Conservation (phyloP, 2,329 filamentous ascomycete genomes). For the Biscogniauxia mediterranea region DNA sequence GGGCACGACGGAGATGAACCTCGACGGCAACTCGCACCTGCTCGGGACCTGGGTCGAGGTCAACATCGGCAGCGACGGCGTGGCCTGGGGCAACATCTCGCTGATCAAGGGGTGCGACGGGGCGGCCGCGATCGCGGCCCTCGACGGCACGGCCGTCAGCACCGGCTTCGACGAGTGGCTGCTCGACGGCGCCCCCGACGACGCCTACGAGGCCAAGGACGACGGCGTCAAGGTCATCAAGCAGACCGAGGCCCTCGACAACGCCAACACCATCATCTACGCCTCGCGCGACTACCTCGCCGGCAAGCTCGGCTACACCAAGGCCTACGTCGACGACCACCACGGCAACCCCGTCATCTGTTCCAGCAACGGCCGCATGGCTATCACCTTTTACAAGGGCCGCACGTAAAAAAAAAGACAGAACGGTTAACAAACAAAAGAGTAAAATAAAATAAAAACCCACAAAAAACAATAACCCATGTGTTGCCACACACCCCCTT, state of each 20-base stretch:
- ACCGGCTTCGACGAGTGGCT: conserved; percentile 12
- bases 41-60: conserved; percentile 18
- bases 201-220: conserved; percentile 4
- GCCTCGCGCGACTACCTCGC: conserved; percentile 11
- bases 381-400: conserved; percentile 13
- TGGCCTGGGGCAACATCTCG: conserved; percentile 16
- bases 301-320: conserved; percentile 7
- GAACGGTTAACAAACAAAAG: too few species aligned
- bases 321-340: conserved; percentile 20
- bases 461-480: too few species aligned
- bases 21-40: conserved; percentile 10
- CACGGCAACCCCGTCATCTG: conserved; percentile 21
- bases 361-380: conserved; percentile 13
- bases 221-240: conserved; percentile 8
- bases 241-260: conserved; percentile 7
- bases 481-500: not conserved
- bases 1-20: conserved; percentile 10
- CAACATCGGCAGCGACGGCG: conserved; percentile 7
- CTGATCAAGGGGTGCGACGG: conserved; percentile 22
- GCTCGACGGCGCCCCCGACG: conserved; percentile 4
- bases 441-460: too few species aligned
- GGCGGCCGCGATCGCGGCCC: conserved; percentile 8
- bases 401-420: conserved; percentile 1
- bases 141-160: conserved; percentile 3
- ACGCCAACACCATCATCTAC: not conserved